phyloP scores from a whole-genome alignment of 2,329 filamentous ascomycete genomes.

The Pseudogymnoascus sp. region DNA sequence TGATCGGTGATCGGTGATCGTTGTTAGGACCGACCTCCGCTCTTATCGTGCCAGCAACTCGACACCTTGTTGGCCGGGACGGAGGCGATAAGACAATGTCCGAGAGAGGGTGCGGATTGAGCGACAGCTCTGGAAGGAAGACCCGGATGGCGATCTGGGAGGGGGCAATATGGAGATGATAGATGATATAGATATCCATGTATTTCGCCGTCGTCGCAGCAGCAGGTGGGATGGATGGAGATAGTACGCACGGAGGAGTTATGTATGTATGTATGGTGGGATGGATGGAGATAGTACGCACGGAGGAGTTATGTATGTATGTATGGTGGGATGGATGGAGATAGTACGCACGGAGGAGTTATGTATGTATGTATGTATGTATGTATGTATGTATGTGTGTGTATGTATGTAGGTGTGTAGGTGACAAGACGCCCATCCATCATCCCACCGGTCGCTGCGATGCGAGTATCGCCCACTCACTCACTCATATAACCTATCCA shows the following conservation, averaged over 20 bases:
- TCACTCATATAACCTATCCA: no score
- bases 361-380: no score
- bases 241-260: no score
- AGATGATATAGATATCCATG: neutral
- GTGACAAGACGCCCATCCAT: neutral
- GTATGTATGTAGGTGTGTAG: neutral
- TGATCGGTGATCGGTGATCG: neutral
- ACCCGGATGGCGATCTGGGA: neutral
- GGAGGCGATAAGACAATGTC: neutral
- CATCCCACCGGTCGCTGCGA: neutral
- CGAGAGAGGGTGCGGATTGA: neutral
- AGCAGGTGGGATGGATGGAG: neutral
- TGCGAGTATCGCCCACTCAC: neutral
- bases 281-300: no score
- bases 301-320: no score
- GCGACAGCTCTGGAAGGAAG: no score
- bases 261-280: no score
- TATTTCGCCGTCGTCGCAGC: neutral
- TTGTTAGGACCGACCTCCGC: no score
- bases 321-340: no score
- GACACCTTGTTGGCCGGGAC: neutral
- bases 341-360: no score
- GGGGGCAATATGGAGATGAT: neutral
- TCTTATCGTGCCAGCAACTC: neutral
- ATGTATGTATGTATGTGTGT: neutral